A percentile compares a stretch with the other conserved stretches of the same genome.
Evolutionary conservation across 2,329 filamentous ascomycete species (phyloP).

Genomic region (Sporothrix brasiliensis): DNA sequence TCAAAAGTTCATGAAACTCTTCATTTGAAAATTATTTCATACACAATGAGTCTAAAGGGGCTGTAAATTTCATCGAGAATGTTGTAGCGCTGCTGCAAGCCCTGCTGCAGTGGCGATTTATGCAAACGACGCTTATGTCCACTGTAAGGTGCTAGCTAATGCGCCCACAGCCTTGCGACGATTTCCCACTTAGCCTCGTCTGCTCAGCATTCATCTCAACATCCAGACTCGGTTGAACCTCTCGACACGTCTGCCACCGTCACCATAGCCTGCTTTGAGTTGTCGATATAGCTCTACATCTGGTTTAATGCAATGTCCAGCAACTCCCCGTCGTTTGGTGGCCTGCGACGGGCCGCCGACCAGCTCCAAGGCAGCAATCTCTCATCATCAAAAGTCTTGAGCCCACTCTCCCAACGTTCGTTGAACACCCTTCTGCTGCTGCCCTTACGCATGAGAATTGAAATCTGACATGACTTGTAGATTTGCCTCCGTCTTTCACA

Average conservation of each 20-base stretch:
- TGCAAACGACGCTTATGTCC: neutral
- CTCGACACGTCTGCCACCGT: neutral
- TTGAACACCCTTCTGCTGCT: neutral
- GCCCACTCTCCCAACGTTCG: conserved; percentile 21
- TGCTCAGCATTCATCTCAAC: neutral
- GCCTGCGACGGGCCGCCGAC: conserved; percentile 26
- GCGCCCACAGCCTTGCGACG: conserved; percentile 11
- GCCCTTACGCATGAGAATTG: accelerated
- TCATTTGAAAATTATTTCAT: neutral
- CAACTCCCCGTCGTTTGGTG: conserved; percentile 19
- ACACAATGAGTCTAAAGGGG: neutral
- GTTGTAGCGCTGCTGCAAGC: no score
- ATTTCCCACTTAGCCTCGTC: neutral
- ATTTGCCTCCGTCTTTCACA: conserved; percentile 28
- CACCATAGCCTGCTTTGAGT: neutral
- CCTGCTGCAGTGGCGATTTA: neutral
- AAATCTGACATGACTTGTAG: neutral
- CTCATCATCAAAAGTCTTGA: neutral
- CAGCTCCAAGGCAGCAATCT: conserved; percentile 14
- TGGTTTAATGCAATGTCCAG: neutral
- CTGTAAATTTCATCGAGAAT: neutral
- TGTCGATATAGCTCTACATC: neutral
- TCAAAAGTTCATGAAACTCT: neutral
- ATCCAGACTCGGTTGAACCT: neutral
- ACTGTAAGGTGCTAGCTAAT: neutral